Conservation (phyloP, 106 monocot species). For the Phalaenopsis equestris region DNA sequence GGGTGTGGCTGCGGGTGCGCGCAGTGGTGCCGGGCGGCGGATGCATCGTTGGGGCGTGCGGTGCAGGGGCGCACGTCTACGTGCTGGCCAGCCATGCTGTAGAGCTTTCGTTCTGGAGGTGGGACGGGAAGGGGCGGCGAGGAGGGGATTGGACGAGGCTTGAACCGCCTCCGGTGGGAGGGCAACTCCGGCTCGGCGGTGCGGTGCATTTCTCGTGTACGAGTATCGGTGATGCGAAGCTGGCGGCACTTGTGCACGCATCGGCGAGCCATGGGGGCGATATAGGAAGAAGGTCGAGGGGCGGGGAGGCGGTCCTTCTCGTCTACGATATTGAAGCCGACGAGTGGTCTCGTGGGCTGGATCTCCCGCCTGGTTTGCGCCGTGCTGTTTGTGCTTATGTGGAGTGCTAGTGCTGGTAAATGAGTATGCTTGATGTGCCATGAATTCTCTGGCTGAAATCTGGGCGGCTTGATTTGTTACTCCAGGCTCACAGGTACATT, state of each 20-base stretch:
- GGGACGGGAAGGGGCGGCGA: slow-evolving; percentile 31
- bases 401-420: slow-evolving; percentile 24
- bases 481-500: neutral
- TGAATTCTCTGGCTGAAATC: neutral
- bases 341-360: slow-evolving; percentile 35
- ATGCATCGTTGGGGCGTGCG: slow-evolving; percentile 74
- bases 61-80: slow-evolving; percentile 47
- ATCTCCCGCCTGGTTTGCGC: slow-evolving; percentile 30
- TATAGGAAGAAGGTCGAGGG: neutral
- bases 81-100: slow-evolving; percentile 86
- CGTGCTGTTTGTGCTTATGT: slow-evolving; percentile 33
- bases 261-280: slow-evolving; percentile 14
- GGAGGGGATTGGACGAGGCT: slow-evolving; percentile 40
- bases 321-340: slow-evolving; percentile 32
- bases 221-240: slow-evolving; percentile 38
- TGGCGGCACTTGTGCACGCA: slow-evolving; percentile 40
- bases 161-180: slow-evolving; percentile 42
- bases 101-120: slow-evolving; percentile 82
- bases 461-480: neutral
- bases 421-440: neutral
- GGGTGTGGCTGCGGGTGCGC: slow-evolving; percentile 37
- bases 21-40: slow-evolving; percentile 60
- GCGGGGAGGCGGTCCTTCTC: slow-evolving; percentile 25
- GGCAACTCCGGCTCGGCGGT: slow-evolving; percentile 25
- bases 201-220: slow-evolving; percentile 49